Evolutionary conservation across 2,329 filamentous ascomycete species (phyloP).

Genomic region (Sphaerostilbella broomeana): DNA sequence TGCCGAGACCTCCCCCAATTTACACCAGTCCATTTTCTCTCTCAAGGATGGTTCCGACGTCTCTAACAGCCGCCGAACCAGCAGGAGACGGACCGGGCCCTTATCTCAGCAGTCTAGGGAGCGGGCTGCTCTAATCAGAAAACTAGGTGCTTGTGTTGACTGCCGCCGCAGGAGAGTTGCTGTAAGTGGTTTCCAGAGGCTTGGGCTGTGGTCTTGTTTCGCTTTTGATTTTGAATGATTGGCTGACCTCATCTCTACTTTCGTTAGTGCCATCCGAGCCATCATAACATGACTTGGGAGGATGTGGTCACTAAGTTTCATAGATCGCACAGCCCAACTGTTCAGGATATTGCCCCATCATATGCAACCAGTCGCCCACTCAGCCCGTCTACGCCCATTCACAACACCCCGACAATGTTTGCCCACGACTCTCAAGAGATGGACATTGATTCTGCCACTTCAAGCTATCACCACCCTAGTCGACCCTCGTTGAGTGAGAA

Average conservation of each 20-base stretch:
- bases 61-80: slow-evolving; percentile 47
- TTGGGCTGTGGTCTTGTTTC: slow-evolving; percentile 3
- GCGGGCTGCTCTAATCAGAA: slow-evolving; percentile 53
- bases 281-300: slow-evolving; percentile 56
- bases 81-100: slow-evolving; percentile 52
- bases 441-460: slow-evolving; percentile 42
- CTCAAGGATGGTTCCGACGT: slow-evolving; percentile 49
- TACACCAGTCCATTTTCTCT: slow-evolving; percentile 48
- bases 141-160: slow-evolving; percentile 51
- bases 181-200: slow-evolving; percentile 36
- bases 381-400: slow-evolving; percentile 37
- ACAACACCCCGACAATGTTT: slow-evolving; percentile 34
- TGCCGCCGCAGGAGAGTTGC: slow-evolving; percentile 52
- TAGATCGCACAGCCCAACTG: slow-evolving; percentile 44
- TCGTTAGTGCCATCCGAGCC: slow-evolving; percentile 50
- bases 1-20: slow-evolving; percentile 45
- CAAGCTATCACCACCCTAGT: slow-evolving; percentile 28
- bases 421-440: slow-evolving; percentile 46
- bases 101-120: slow-evolving; percentile 52
- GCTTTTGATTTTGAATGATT: background rate
- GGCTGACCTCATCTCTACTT: slow-evolving; percentile 3
- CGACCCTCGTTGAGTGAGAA: slow-evolving; percentile 39
- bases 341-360: slow-evolving; percentile 43
- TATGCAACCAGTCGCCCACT: slow-evolving; percentile 36
- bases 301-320: slow-evolving; percentile 49